Percentiles rank a stretch among this genome's conserved stretches.
These are phyloP conservation scores for Talaromyces funiculosus DNA, from an alignment of 2,329 filamentous ascomycete genomes.

Conservation along the genomic window DNA sequence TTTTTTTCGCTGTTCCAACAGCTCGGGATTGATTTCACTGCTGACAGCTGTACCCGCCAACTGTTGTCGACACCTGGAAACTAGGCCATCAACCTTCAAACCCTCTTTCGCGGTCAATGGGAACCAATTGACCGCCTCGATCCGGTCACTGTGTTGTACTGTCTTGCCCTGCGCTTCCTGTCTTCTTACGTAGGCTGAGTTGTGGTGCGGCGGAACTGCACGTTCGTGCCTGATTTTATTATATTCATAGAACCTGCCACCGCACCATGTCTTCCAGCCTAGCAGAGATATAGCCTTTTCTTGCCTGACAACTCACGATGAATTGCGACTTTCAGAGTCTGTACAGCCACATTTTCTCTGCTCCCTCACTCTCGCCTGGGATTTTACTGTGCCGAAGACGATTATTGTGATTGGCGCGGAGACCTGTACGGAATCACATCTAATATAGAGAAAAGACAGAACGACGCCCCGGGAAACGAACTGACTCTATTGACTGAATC, in stretches of 20 bases:
- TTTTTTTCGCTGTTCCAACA: conserved; percentile 6
- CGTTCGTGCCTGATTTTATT: conserved; percentile 14
- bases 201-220: conserved; percentile 1
- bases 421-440: conserved; percentile 11
- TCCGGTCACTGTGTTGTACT: conserved; percentile 6
- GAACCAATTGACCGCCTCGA: conserved; percentile 14
- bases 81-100: neutral
- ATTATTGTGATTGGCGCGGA: conserved; percentile 17
- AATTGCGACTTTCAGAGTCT: conserved; percentile 21
- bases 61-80: conserved; percentile 8
- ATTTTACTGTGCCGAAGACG: conserved; percentile 21
- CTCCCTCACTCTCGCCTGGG: conserved; percentile 15
- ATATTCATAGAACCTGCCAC: conserved; percentile 20
- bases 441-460: neutral
- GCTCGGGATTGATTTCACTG: neutral
- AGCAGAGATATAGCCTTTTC: conserved; percentile 17
- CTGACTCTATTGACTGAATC: conserved; percentile 6
- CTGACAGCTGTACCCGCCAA: conserved; percentile 7
- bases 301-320: conserved; percentile 30
- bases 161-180: conserved; percentile 1
- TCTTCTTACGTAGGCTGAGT: conserved; percentile 11
- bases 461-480: neutral
- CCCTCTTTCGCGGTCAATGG: conserved; percentile 6
- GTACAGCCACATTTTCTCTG: conserved; percentile 22
- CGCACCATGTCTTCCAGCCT: conserved; percentile 14